A percentile compares a stretch with the other conserved stretches of the same genome.
phyloP scores from a whole-genome alignment of 2,329 filamentous ascomycete genomes.

The Leptodontidium sp. region DNA sequence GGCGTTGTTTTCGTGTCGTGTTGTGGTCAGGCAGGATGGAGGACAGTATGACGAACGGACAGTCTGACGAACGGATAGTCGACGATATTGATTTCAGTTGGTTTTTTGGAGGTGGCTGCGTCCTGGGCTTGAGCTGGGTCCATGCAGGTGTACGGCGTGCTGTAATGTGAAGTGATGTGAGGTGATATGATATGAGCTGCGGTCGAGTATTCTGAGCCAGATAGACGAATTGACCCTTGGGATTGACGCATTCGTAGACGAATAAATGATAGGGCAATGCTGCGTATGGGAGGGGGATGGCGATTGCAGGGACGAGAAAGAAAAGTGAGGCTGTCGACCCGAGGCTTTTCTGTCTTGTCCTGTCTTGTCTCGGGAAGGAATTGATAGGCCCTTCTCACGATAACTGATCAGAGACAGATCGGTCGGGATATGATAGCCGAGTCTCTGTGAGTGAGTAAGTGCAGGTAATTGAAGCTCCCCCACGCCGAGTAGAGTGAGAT shows the following conservation, averaged over 20 bases:
- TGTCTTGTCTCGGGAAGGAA: constrained; percentile 12
- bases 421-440: constrained; percentile 3
- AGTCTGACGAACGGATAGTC: neutral
- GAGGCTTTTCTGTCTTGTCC: neutral
- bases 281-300: neutral
- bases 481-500: constrained; percentile 24
- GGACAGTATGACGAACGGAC: neutral
- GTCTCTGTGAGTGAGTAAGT: constrained; percentile 2
- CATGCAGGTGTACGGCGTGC: constrained; percentile 14
- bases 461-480: constrained; percentile 14
- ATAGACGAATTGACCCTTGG: neutral
- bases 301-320: constrained; percentile 10
- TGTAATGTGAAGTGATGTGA: neutral
- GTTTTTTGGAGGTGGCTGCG: constrained; percentile 17
- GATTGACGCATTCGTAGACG: neutral
- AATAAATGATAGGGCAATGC: too few relatives aligned
- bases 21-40: neutral
- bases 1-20: neutral
- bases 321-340: constrained; percentile 34
- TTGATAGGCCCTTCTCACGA: constrained; percentile 12
- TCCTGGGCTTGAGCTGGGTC: neutral
- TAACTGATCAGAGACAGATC: constrained; percentile 17
- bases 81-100: constrained; percentile 6
- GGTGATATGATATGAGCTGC: neutral
- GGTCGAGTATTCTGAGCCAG: neutral